Evolutionary conservation across 192 early-diverging fungal species (phyloP), one percentile per base, ranked within the genome.

Genomic region (Coemansia sp.): DNA sequence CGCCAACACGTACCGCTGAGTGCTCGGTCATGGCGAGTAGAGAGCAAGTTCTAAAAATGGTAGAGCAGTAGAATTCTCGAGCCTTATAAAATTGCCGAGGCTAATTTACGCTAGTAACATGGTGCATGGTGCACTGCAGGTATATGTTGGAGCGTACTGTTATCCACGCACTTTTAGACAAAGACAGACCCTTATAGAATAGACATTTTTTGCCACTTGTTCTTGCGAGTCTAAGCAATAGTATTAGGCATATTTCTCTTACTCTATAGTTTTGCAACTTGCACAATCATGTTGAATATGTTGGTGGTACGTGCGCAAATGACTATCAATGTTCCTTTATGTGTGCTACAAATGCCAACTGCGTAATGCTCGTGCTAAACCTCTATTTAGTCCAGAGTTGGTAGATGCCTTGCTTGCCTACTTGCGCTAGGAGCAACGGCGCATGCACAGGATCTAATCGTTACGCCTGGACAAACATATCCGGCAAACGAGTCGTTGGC

Each of bases 381-480:
- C 25, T 29, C 51, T 12, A 29, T 11, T 1, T 63, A 70, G 69
- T 32, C 53, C 9, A 34, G 31, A 1, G 34, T n/a, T 14, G 15
- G 38, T 42, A 27, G 34, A 25, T 12, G 37, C 3, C 12, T 34
- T 10, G 37, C 59, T 11, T 62, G 34, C 25, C 31, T 39, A 8
- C 19, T 63, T 48, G 12, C 21, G 6, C 51, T 50, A 36, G 19
- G 37, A n/a, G 21, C 15, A 32, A 58, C 46, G 12, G 41, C 46
- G 2, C 17, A 59, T 19, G 75, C 75, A 1, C 75, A 77, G n/a
- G 76, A 83, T 29, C 75, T 77, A 11, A 44, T 77, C 21, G 68
- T 83, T 34, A 55, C 50, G n/a, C 76, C 76, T 1, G 80, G 80
- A 31, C 71, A 75, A 27, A 83, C 73, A 23, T 83, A 83, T 41